Evolutionary conservation across 768 basidiomycete species (phyloP).

Genomic region (Mycena vitilis): DNA sequence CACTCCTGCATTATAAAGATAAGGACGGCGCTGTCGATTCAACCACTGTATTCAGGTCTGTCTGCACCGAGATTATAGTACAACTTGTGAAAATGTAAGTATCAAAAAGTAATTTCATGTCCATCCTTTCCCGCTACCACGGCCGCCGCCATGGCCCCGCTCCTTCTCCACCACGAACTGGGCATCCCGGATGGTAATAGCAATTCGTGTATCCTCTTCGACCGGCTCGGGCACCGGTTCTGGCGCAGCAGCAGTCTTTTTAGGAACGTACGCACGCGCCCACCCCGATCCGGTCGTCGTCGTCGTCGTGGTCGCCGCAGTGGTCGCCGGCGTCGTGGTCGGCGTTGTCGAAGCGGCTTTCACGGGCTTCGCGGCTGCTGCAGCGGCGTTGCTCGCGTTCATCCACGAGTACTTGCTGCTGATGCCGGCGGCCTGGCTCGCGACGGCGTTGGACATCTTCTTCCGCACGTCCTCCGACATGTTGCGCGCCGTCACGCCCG

Average conservation of each 20-base stretch:
- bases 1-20: too few species aligned
- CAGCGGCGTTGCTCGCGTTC: conserved; percentile 69
- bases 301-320: conserved; percentile 44
- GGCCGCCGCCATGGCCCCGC: conserved; percentile 84
- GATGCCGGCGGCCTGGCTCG: conserved; percentile 88
- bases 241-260: conserved; percentile 55
- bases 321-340: conserved; percentile 38
- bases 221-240: conserved; percentile 47
- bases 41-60: too few species aligned
- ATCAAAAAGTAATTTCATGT: conserved; percentile 46
- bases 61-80: too few species aligned
- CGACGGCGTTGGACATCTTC: conserved; percentile 92
- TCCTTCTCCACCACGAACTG: conserved; percentile 90
- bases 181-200: conserved; percentile 81
- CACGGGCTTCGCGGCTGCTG: conserved; percentile 53
- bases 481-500: conserved; percentile 86
- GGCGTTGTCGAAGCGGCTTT: conserved; percentile 48
- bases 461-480: conserved; percentile 94
- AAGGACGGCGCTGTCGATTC: too few species aligned
- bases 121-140: conserved; percentile 81
- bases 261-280: conserved; percentile 65
- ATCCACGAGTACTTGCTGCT: conserved; percentile 91
- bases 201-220: conserved; percentile 69
- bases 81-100: not conserved
- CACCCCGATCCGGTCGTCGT: conserved; percentile 37